These are phyloP conservation scores for Houttuynia cordata DNA, from an alignment of 164 flowering plant genomes.

Conservation along the genomic window DNA sequence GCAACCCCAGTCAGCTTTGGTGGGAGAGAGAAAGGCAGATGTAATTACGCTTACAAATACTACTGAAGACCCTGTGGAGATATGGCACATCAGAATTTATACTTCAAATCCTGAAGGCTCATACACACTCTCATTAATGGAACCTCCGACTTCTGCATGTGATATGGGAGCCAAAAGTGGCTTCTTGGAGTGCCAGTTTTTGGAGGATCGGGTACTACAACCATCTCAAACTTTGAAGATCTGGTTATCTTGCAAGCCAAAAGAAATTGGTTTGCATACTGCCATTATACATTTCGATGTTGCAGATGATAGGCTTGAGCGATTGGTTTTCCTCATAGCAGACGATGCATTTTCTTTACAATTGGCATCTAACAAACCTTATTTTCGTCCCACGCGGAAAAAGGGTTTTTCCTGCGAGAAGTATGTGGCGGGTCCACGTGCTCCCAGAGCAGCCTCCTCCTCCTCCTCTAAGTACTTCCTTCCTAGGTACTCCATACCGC, in stretches of 20 bases:
- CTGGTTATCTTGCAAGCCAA: conserved; percentile 86
- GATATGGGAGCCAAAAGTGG: conserved; percentile 20
- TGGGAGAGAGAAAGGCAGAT: conserved; percentile 42
- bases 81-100: conserved; percentile 54
- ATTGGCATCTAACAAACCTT: conserved; percentile 50
- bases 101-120: conserved; percentile 61
- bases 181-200: conserved; percentile 32
- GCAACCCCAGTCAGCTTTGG: conserved; percentile 50
- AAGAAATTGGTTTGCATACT: conserved; percentile 61
- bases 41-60: conserved; percentile 53
- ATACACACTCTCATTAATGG: conserved; percentile 56
- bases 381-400: conserved; percentile 30
- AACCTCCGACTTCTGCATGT: conserved; percentile 53
- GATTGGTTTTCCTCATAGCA: conserved; percentile 61
- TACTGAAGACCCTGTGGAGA: conserved; percentile 49
- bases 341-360: conserved; percentile 66
- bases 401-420: conserved; percentile 20
- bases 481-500: conserved; percentile 46
- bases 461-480: conserved; percentile 27
- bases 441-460: conserved; percentile 7
- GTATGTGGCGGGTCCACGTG: conserved; percentile 50
- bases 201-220: conserved; percentile 69
- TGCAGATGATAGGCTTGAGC: conserved; percentile 52
- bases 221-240: conserved; percentile 47
- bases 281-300: conserved; percentile 59